Conservation (phyloP, 257 asterid species). For the Eustoma russellianum region DNA sequence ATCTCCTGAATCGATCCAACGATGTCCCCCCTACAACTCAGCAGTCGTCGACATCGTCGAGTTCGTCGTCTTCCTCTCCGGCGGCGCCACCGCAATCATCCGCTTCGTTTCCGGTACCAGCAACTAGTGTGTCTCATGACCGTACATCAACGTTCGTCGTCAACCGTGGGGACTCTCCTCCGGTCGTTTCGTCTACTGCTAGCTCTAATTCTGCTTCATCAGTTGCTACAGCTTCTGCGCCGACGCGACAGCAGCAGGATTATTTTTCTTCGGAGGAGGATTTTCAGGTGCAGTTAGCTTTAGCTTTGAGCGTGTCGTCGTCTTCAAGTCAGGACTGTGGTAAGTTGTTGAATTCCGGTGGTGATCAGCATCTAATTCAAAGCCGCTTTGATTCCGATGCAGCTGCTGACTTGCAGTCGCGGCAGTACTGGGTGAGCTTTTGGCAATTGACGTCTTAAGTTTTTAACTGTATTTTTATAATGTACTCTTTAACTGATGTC, state of each 20-base stretch:
- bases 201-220: conserved; percentile 16
- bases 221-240: conserved; percentile 11
- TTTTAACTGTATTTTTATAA: too few relatives aligned
- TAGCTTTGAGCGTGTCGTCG: conserved; percentile 80
- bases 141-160: conserved; percentile 4
- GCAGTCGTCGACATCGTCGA: conserved; percentile 18
- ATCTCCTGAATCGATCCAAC: conserved; percentile 88
- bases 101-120: conserved; percentile 19
- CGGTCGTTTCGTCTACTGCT: conserved; percentile 10
- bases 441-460: neutral
- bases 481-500: too few relatives aligned
- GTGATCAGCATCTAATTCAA: conserved; percentile 25
- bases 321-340: conserved; percentile 50
- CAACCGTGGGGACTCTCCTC: conserved; percentile 5
- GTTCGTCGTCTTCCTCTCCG: conserved; percentile 20
- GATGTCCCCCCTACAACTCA: conserved; percentile 44
- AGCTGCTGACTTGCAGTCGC: conserved; percentile 80
- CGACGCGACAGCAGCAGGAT: conserved; percentile 48
- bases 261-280: conserved; percentile 90
- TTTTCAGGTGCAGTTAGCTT: conserved; percentile 84
- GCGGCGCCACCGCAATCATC: conserved; percentile 17
- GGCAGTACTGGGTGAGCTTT: conserved; percentile 82
- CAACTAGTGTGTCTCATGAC: conserved; percentile 29
- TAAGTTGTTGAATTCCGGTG: conserved; percentile 23
- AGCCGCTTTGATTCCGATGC: conserved; percentile 31